A percentile compares a stretch with the other conserved stretches of the same genome.
Conservation (phyloP, 805 yeast genomes). For the Yarrowia porcina region DNA sequence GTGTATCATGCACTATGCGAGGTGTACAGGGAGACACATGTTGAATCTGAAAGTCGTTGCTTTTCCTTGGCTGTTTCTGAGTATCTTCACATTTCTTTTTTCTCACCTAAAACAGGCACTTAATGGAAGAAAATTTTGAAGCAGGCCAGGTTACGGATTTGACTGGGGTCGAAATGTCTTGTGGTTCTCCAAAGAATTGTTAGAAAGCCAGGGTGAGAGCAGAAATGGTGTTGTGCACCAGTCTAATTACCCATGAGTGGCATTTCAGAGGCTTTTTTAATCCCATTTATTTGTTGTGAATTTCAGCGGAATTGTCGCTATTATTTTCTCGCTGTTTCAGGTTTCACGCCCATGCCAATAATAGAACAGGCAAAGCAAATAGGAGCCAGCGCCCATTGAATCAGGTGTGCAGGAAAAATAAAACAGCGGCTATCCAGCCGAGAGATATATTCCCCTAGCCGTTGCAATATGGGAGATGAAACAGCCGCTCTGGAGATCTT, state of each 20-base stretch:
- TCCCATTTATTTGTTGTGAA: no score
- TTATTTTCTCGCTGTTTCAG: background rate
- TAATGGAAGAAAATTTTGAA: background rate
- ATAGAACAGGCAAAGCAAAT: background rate
- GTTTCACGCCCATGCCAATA: background rate
- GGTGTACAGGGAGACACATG: background rate
- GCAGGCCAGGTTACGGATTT: no score
- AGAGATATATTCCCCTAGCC: background rate
- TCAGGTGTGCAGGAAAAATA: background rate
- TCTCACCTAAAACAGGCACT: background rate
- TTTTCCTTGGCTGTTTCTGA: conserved; percentile 2
- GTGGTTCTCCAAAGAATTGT: no score
- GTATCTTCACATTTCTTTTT: background rate
- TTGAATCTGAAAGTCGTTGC: background rate
- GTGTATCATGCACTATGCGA: conserved; percentile 4
- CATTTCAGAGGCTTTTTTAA: no score
- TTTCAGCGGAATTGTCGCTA: background rate
- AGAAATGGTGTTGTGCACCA: no score
- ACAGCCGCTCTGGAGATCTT: background rate
- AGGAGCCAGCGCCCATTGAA: background rate
- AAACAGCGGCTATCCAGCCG: background rate
- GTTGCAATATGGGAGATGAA: conserved; percentile 1
- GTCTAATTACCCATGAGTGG: no score
- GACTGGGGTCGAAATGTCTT: no score
- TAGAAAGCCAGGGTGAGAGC: no score